These are phyloP conservation scores for Linnemannia exigua DNA, from an alignment of 192 early-diverging fungal genomes.

Conservation along the genomic window DNA sequence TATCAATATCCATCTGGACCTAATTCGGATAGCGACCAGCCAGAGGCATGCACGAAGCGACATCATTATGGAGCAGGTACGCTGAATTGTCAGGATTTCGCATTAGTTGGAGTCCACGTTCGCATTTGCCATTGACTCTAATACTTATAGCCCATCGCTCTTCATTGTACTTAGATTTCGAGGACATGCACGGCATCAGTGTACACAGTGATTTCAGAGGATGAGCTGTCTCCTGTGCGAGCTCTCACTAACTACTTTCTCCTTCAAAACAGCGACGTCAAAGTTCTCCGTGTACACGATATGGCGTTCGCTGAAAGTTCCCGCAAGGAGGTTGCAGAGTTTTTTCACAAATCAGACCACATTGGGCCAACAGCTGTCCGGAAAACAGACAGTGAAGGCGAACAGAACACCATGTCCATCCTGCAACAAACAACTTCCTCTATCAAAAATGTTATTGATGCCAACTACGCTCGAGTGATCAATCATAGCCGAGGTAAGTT, in stretches of 20 bases:
- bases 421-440: conserved; percentile 15
- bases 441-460: not conserved
- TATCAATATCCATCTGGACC: conserved; percentile 37
- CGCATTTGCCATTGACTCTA: not conserved
- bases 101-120: not conserved
- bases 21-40: conserved; percentile 30
- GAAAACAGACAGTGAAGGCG: not conserved
- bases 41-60: not conserved
- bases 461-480: conserved; percentile 4
- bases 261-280: conserved; percentile 30
- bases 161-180: conserved; percentile 19
- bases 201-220: conserved; percentile 22
- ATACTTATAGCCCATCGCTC: too few relatives aligned
- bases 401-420: not conserved
- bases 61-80: conserved; percentile 20
- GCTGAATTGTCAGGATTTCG: not conserved
- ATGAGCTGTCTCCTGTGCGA: conserved; percentile 17
- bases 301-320: not conserved
- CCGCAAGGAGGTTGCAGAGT: not conserved
- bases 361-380: not conserved
- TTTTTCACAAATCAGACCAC: conserved; percentile 35
- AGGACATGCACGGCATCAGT: conserved; percentile 38
- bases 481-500: not conserved
- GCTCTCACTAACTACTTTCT: conserved; percentile 43
- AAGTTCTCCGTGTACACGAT: conserved; percentile 22